A percentile compares a stretch with the other conserved stretches of the same genome.
phyloP scores from a whole-genome alignment of 768 basidiomycete species.

The Tephrocybe sp. region DNA sequence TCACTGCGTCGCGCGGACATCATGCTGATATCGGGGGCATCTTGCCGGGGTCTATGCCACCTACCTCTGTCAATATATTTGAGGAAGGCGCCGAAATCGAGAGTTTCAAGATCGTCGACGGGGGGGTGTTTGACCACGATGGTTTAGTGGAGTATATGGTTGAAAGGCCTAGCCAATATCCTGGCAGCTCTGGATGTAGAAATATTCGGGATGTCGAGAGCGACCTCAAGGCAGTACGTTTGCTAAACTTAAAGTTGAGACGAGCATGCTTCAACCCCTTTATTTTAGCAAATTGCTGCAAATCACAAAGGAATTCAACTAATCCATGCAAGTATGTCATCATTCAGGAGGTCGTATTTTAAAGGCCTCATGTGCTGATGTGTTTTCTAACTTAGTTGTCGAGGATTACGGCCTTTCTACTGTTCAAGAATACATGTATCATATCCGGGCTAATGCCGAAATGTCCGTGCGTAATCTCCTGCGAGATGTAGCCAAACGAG shows the following conservation, averaged over 20 bases:
- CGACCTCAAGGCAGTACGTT: conserved; percentile 81
- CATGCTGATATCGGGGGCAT: conserved; percentile 95
- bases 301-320: conserved; percentile 91
- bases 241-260: not conserved
- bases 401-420: conserved; percentile 82
- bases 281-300: conserved; percentile 81
- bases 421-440: conserved; percentile 92
- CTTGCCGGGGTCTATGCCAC: conserved; percentile 93
- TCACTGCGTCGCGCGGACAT: conserved; percentile 91
- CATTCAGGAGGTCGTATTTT: not conserved
- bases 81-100: conserved; percentile 93
- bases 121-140: conserved; percentile 74
- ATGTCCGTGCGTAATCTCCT: conserved; percentile 81
- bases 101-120: conserved; percentile 87
- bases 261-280: conserved; percentile 8
- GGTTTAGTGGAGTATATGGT: conserved; percentile 80
- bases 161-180: conserved; percentile 75
- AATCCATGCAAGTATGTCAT: conserved; percentile 66
- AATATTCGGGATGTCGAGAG: conserved; percentile 89
- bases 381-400: conserved; percentile 50
- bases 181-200: conserved; percentile 84
- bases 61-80: conserved; percentile 85
- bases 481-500: conserved; percentile 65
- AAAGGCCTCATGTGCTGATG: conserved; percentile 4
- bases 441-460: conserved; percentile 89